Base-by-base conservation (phyloP, 441 rosid species). In the Omphalea diandra region DNA sequence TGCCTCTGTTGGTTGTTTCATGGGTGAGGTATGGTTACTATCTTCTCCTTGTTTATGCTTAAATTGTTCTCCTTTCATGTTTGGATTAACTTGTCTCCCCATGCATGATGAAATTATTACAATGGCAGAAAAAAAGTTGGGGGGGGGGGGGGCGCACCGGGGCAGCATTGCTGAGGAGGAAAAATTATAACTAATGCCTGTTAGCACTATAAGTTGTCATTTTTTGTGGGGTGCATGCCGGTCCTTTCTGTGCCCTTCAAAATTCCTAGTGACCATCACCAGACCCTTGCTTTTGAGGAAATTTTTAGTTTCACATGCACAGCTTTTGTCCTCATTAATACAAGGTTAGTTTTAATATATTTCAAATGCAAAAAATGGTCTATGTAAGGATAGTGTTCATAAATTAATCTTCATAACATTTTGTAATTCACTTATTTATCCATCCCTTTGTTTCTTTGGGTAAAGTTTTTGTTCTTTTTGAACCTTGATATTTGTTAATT, bases 11-110 rank as follows among this genome's bases (percentile, higher is more conserved):
- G 90, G 90, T 44, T 85, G 81, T 78, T 82, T 86, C 59, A 56
- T 83, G 58, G 94, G 91, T 57, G 82, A 85, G 98, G 99, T 94
- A 85, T 56, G 63, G 50, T 49, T 76, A 38, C 77, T 59, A 35
- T 69, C 26, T 58, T 31, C 35, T 31, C 24, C 35, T 18, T 57
- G 26, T 59, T 9, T 67, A 14, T 58, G 6, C 36, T 53, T 70
- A 32, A 12, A n/a, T 9, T 40, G 5, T 15, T 49, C 8, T 40
- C 22, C 46, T 24, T 1, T 38, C 17, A 47, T 67, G 6, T 56
- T 32, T 44, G 32, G 18, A 8, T 71, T 36, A 43, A 32, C 20
- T 73, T 69, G 52, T 47, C 50, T 53, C 14, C 24, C 24, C 18
- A 18, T 32, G 27, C 75, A 1, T 44, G 18, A 10, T 20, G 10